phyloP scores from a whole-genome alignment of 352 stramenopile species.

The Pythium insidiosum region DNA sequence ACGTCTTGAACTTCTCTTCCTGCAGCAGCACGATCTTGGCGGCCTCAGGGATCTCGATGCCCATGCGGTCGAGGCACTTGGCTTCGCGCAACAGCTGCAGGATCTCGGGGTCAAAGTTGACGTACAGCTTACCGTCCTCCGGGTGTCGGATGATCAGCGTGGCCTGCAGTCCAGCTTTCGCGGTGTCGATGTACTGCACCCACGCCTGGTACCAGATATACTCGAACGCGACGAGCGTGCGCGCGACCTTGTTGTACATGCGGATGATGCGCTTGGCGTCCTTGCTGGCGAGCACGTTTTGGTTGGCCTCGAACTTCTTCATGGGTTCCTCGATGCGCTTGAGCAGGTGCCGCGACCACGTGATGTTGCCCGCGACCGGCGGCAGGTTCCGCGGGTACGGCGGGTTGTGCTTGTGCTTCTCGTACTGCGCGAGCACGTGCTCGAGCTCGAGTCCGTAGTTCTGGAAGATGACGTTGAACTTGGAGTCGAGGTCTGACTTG shows the following conservation, averaged over 20 bases:
- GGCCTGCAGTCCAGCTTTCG: constrained; percentile 96
- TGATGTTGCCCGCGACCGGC: constrained; percentile 97
- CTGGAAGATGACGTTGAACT: constrained; percentile 99
- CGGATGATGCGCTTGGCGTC: constrained; percentile 98
- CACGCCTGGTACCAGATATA: constrained; percentile 99
- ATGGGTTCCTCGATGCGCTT: constrained; percentile 99
- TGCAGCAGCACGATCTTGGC: constrained; percentile 97
- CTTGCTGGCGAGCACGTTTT: constrained; percentile 95
- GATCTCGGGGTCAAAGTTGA: constrained; percentile 99
- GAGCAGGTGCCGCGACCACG: constrained; percentile 95
- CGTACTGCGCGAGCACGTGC: constrained; percentile 97
- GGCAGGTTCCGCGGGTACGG: constrained; percentile 95
- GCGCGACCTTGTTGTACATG: constrained; percentile 99
- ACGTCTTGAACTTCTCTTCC: constrained; percentile 99
- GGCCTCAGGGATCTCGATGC: constrained; percentile 96
- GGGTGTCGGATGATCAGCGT: constrained; percentile 98
- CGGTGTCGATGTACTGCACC: constrained; percentile 97
- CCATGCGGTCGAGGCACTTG: constrained; percentile 98
- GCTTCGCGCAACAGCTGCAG: constrained; percentile 96
- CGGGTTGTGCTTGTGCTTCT: constrained; percentile 97
- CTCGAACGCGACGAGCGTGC: constrained; percentile 97
- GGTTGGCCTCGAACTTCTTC: constrained; percentile 98
- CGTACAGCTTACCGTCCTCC: constrained; percentile 97
- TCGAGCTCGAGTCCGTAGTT: constrained; percentile 98
- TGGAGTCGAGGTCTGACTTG: constrained; percentile 97